Percentiles rank a stretch among this genome's conserved stretches.
Evolutionary conservation across 768 basidiomycete species (phyloP).

Genomic region (Clitopilus passeckerianus): DNA sequence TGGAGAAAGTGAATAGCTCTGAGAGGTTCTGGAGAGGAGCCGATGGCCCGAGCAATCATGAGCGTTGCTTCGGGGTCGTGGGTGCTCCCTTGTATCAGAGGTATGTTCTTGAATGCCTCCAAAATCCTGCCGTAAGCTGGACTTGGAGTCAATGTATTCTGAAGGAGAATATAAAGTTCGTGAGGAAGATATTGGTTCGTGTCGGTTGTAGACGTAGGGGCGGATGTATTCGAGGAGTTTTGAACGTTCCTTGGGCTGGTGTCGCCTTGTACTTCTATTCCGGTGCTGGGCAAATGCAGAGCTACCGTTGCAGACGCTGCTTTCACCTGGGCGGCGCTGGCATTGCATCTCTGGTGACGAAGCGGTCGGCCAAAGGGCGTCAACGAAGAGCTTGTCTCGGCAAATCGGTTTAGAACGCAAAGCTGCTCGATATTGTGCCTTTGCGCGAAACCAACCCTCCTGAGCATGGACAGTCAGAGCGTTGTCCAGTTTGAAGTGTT

Average conservation of each 20-base stretch:
- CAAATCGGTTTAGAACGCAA: conserved; percentile 18
- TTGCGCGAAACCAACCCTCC: conserved; percentile 51
- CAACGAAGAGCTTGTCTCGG: conserved; percentile 5
- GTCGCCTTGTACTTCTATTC: neutral
- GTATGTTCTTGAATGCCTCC: neutral
- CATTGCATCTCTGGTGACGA: conserved; percentile 4
- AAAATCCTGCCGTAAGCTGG: neutral
- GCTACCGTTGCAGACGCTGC: neutral
- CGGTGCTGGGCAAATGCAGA: neutral
- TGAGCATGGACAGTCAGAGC: conserved; percentile 69
- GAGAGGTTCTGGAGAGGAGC: neutral
- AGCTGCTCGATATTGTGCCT: conserved; percentile 47
- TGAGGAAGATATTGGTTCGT: neutral
- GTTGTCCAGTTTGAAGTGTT: conserved; percentile 18
- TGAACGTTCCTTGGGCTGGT: neutral
- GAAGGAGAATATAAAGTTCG: neutral
- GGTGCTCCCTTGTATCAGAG: neutral
- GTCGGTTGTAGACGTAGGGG: neutral
- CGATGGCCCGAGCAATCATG: neutral
- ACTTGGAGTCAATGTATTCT: neutral
- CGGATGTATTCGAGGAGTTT: too few species aligned
- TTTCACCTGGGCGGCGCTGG: neutral
- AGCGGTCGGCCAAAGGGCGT: conserved; percentile 1
- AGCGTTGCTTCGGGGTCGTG: neutral
- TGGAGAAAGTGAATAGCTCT: neutral